Conservation (phyloP, 2,329 filamentous ascomycete genomes). For the Cryphonectria nitschkei region DNA sequence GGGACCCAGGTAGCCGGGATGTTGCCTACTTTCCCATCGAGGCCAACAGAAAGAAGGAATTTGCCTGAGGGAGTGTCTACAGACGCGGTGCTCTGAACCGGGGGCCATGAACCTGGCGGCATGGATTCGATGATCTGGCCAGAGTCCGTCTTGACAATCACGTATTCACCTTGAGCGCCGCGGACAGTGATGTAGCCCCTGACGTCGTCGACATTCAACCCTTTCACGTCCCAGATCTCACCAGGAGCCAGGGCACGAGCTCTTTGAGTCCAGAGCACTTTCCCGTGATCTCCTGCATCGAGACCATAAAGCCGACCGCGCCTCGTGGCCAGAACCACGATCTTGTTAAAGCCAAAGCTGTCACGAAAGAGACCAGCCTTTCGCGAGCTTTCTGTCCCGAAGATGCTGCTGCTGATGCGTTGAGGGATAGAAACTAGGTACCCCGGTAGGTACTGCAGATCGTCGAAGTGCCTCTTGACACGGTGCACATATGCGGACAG, state of each 20-base stretch:
- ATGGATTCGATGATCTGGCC: slow-evolving; percentile 55
- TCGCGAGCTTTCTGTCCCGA: slow-evolving; percentile 57
- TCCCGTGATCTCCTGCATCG: slow-evolving; percentile 74
- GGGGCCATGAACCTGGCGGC: slow-evolving; percentile 43
- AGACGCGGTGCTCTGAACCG: slow-evolving; percentile 52
- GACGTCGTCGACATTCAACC: slow-evolving; percentile 64
- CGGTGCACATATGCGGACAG: slow-evolving; percentile 86
- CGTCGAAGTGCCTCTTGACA: slow-evolving; percentile 77
- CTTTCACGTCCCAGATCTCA: slow-evolving; percentile 67
- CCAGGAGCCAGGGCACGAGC: slow-evolving; percentile 60
- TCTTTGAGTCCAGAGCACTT: slow-evolving; percentile 74
- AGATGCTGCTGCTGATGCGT: slow-evolving; percentile 67
- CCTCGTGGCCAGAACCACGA: slow-evolving; percentile 78
- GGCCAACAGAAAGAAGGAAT: slow-evolving; percentile 58
- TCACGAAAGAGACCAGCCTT: slow-evolving; percentile 62
- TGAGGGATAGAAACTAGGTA: slow-evolving; percentile 72
- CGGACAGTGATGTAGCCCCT: slow-evolving; percentile 61
- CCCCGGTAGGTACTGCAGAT: slow-evolving; percentile 75
- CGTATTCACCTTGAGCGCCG: slow-evolving; percentile 63
- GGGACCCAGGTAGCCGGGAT: slow-evolving; percentile 52
- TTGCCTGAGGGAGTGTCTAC: slow-evolving; percentile 57
- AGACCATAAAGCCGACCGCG: slow-evolving; percentile 80
- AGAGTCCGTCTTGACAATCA: slow-evolving; percentile 57
- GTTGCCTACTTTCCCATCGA: slow-evolving; percentile 52
- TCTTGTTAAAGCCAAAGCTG: slow-evolving; percentile 86